A percentile compares a stretch with the other conserved stretches of the same genome.
These are phyloP conservation scores for Naganishia albida DNA, from an alignment of 1,284 basidiomycete species.

Conservation along the genomic window DNA sequence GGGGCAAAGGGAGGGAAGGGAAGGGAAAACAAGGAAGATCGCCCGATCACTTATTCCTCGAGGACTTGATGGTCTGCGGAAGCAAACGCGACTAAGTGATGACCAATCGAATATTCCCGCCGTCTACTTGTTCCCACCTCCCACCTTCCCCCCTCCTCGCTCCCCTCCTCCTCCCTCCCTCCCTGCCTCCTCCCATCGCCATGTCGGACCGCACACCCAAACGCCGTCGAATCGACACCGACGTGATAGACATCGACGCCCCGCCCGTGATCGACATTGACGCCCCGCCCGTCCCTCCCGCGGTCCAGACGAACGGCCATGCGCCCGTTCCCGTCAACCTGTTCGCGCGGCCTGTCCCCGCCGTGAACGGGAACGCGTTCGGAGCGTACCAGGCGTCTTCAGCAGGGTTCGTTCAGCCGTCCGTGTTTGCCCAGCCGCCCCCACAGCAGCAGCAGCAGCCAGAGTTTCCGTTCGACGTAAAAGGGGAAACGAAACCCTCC, in stretches of 20 bases:
- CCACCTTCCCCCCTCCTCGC: neutral
- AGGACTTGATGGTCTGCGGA: too few relatives aligned
- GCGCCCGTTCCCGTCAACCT: conserved; percentile 2
- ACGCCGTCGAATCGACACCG: conserved; percentile 1
- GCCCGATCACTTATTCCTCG: too few relatives aligned
- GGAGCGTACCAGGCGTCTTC: too few relatives aligned
- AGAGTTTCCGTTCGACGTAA: neutral
- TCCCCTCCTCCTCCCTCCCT: neutral
- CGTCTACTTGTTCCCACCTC: neutral
- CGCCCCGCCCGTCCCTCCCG: neutral
- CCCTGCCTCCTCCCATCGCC: neutral
- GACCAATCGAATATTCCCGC: too few relatives aligned
- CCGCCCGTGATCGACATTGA: conserved; percentile 12
- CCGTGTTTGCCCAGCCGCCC: neutral
- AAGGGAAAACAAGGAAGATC: neutral
- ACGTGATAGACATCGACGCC: conserved; percentile 11
- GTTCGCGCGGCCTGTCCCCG: too few relatives aligned
- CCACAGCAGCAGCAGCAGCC: neutral
- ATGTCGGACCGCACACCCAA: conserved; percentile 10
- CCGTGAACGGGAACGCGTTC: neutral
- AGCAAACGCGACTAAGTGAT: too few relatives aligned
- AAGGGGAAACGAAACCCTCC: conserved; percentile 3
- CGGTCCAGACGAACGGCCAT: conserved; percentile 6
- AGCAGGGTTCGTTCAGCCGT: neutral
- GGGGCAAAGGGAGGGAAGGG: neutral